Evolutionary conservation across 1,139 yeast species (phyloP), one percentile per base, ranked within the genome.

Genomic region (Magnusiomyces tetraspermus): DNA sequence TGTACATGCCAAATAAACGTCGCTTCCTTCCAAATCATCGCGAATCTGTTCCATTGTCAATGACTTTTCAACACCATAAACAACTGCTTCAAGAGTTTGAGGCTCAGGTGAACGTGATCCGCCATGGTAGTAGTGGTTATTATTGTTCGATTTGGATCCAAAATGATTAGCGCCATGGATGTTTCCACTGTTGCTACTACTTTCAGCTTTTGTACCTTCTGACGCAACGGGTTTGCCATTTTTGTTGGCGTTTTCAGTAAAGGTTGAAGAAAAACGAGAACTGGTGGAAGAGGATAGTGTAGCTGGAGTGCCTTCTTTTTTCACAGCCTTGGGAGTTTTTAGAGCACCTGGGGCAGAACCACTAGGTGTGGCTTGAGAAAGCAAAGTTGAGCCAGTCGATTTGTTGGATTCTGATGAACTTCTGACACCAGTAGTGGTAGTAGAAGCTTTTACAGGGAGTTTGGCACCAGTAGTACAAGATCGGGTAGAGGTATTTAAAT

Each of bases 1-100:
- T 19, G 46, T 31, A 26, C 53, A 51, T 2, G 53, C 53, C 23
- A 51, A 46, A 2, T 24, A 24, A n/a, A 48, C 17, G 21, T 45
- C 49, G 40, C 43, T 38, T 11, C 24, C 31, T 28, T 51, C 53
- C 28, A 51, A 37, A 13, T 51, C 51, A 13, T 47, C 49, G 13
- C 47, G 37, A 22, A 51, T 48, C 23, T 48, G 53, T 1, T 37
- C 41, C 53, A 51, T 51, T 10, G 49, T 26, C 19, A 51, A 28
- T 1, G 49, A 15, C 21, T 51, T 51, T 37, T 51, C 53, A n/a
- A 51, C 48, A 2, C 53, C 53, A 22, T 51, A 51, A n/a, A 51
- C 53, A 1, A 51, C 53, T 6, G 53, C 53, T 26, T 51, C 53
- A 22, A 21, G 28, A 19, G 30, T 11, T 13, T 15, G 21, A 21